Conservation (phyloP, 2,329 filamentous ascomycete genomes). For the Pyrenophora teres region DNA sequence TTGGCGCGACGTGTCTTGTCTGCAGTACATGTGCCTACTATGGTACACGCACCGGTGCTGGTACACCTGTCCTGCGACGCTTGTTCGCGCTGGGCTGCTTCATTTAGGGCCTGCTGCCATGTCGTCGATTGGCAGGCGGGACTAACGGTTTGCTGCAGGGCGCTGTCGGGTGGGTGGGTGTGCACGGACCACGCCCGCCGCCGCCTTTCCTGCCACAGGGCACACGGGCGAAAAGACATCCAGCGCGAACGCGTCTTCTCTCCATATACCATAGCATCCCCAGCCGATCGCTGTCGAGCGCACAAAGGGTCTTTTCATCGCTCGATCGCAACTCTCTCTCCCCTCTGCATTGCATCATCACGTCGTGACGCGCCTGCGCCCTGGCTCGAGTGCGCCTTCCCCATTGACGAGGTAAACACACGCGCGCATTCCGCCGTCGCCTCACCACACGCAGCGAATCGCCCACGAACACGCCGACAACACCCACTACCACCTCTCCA, state of each 20-base stretch:
- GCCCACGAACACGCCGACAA: constrained; percentile 24
- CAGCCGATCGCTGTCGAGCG: constrained; percentile 33
- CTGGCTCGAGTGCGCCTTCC: constrained; percentile 22
- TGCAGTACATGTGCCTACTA: too few species aligned
- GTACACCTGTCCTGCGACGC: background rate
- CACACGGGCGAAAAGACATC: constrained; percentile 24
- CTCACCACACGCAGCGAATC: constrained; percentile 34
- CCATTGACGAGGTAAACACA: constrained; percentile 19
- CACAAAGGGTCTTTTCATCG: constrained; percentile 32
- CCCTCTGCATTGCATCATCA: constrained; percentile 25
- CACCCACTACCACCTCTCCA: constrained; percentile 19
- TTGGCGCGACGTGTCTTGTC: background rate
- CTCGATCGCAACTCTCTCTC: constrained; percentile 13
- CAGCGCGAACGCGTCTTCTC: constrained; percentile 30
- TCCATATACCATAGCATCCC: constrained; percentile 28
- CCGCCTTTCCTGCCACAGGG: constrained; percentile 15
- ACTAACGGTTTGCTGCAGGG: constrained; percentile 24
- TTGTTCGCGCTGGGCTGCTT: constrained; percentile 16
- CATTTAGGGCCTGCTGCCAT: constrained; percentile 14
- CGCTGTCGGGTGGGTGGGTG: constrained; percentile 8
- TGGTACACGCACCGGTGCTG: too few species aligned
- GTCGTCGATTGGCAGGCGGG: constrained; percentile 26
- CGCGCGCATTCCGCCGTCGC: constrained; percentile 29
- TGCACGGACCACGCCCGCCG: constrained; percentile 11
- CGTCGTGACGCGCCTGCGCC: constrained; percentile 15